phyloP scores from a whole-genome alignment of 2,329 filamentous ascomycete species.

The Sarocladium brachiariae region DNA sequence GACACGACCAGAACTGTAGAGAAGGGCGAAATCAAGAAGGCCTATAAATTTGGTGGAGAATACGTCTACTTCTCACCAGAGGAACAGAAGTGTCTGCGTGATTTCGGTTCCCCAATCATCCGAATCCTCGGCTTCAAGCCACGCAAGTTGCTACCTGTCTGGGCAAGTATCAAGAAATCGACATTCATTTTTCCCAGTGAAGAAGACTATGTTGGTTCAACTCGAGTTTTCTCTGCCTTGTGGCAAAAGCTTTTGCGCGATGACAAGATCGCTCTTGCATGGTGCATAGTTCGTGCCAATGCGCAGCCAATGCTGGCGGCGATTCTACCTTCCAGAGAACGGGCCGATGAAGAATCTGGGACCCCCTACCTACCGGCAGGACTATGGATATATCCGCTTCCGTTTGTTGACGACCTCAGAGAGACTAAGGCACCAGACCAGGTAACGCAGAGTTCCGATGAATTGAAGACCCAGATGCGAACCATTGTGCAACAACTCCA shows the following conservation, averaged over 20 bases:
- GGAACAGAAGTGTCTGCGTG: conserved; percentile 68
- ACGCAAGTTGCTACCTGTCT: conserved; percentile 63
- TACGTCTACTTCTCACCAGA: conserved; percentile 80
- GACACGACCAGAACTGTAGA: conserved; percentile 72
- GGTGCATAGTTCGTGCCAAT: conserved; percentile 81
- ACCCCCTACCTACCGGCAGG: conserved; percentile 72
- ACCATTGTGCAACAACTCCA: conserved; percentile 78
- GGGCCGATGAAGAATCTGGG: conserved; percentile 55
- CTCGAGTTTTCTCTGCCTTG: conserved; percentile 83
- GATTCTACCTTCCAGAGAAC: conserved; percentile 67
- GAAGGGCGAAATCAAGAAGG: conserved; percentile 77
- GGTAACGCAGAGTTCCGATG: conserved; percentile 52
- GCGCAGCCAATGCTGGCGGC: conserved; percentile 74
- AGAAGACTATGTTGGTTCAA: conserved; percentile 82
- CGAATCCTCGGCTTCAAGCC: conserved; percentile 94
- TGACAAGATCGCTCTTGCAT: conserved; percentile 77
- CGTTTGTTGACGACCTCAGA: conserved; percentile 83
- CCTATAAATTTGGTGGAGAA: conserved; percentile 92
- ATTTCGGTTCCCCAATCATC: conserved; percentile 77
- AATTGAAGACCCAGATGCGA: conserved; percentile 75
- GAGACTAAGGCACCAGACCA: conserved; percentile 58
- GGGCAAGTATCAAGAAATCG: conserved; percentile 80
- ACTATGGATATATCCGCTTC: conserved; percentile 81
- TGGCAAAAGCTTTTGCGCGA: conserved; percentile 78
- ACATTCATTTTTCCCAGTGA: conserved; percentile 94